phyloP scores from a whole-genome alignment of 371 early-diverging fungal species.

The Rhizopus stolonifer region DNA sequence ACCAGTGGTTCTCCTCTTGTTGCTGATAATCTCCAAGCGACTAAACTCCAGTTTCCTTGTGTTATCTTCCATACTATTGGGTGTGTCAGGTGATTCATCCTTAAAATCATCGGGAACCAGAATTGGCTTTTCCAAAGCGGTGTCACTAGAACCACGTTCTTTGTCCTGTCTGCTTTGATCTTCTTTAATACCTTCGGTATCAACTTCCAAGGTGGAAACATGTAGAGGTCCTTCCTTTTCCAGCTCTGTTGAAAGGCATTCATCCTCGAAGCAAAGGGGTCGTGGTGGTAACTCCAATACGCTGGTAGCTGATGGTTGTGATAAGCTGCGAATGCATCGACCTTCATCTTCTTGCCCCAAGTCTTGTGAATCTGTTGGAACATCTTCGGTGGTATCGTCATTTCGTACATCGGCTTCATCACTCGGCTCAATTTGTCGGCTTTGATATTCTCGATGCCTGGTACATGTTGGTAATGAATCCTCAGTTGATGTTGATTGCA shows the following conservation, averaged over 20 bases:
- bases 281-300: constrained; percentile 8
- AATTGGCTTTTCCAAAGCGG: constrained; percentile 15
- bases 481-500: constrained; percentile 11
- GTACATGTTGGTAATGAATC: constrained; percentile 17
- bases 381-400: constrained; percentile 3
- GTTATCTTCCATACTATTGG: constrained; percentile 6
- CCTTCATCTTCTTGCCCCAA: constrained; percentile 16
- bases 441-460: constrained; percentile 11
- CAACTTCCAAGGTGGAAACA: constrained; percentile 15
- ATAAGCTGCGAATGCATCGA: constrained; percentile 14
- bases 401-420: constrained; percentile 19
- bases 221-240: constrained; percentile 8
- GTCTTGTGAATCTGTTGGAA: constrained; percentile 4
- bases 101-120: constrained; percentile 17
- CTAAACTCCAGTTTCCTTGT: background rate
- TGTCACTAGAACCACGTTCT: constrained; percentile 12
- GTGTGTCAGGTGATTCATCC: background rate
- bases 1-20: constrained; percentile 1
- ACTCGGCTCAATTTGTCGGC: constrained; percentile 13
- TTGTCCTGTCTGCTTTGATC: background rate
- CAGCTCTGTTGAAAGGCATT: constrained; percentile 15
- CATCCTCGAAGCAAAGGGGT: background rate
- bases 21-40: constrained; percentile 25
- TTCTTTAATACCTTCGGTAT: constrained; percentile 12
- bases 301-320: constrained; percentile 12